Base-by-base conservation (phyloP, 2,329 filamentous ascomycete species). In the Venturia aucupariae region DNA sequence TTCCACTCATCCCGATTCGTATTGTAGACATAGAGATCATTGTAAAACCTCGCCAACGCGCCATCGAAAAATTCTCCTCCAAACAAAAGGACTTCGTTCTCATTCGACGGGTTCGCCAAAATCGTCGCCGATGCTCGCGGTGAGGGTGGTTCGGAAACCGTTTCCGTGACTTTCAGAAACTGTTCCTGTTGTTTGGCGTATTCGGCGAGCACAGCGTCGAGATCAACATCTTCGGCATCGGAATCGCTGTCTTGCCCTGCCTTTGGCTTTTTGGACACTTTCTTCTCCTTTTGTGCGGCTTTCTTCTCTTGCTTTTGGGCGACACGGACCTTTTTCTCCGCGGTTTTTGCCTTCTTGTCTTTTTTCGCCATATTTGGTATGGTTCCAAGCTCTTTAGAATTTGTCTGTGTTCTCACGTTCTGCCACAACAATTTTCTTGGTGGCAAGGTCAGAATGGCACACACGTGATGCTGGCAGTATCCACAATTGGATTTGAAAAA, bases 61-160 rank as follows among this genome's bases (percentile, higher is more conserved):
- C 94, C 94, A 76, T 97, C 96, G 78, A 91, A 97, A 73, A 92
- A 95, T 79, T 99, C 94, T 68, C 94, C 94, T 19, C 93, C 94
- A 75, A 95, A 99, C 5, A 97, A 79, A 68, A 97, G 86, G 65
- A 99, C 78, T 74, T 95, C 92, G 75, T 94, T 95, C 70, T 84
- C 85, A 76, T 95, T 93, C 39, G 88, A 85, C 1, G 94, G 94
- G 46, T 89, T 93, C 24, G 90, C 91, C 69, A 97, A 82, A 66
- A 99, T 79, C 0, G 90, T 91, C 8, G 90, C 85, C 7, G 92
- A 93, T 27, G 89, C 86, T 62, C 94, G 86, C 27, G 92, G 84
- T 63, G 86, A 85, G 0, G 94, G 94, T 22, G 92, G 89, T 2
- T 79, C 84, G 54, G 82, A 84, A 30, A 87, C 79, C 2, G 84